Evolutionary conservation across 331 rosid species (phyloP), one percentile per base, ranked within the genome.

Genomic region (Acacia concinna): DNA sequence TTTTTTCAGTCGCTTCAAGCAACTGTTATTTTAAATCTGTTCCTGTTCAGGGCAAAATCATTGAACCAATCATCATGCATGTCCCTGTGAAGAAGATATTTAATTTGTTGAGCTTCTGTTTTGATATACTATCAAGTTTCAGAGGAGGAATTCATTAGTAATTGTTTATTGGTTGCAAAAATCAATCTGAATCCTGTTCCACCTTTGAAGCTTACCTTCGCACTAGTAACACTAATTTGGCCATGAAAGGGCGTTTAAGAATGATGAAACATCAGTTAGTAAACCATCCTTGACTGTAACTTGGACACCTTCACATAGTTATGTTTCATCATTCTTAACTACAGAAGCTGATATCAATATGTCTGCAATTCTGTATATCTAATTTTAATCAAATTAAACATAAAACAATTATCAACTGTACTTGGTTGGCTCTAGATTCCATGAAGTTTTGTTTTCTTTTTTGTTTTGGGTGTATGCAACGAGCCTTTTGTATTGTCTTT

Each of bases 181-280:
- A 73, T 40, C 69, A 25, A 65, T 30, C 62, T 38, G 25, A 68
- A 78, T 18, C 8, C 23, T 77, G 14, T 67, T 67, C 52, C 23
- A 21, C 59, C 25, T 15, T 27, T 65, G 63, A 52, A 6, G 38
- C 76, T 43, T 49, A 52, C 43, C 21, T 56, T 43, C 41, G 7
- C 6, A 63, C 71, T 17, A 40, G 30, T 13, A 54, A 77, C 23
- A 10, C 34, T 77, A 57, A 43, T 31, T 28, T 62, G 34, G 47
- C 23, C n/a, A 10, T 47, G 12, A 38, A 57, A 79, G 40, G 47
- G 32, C 21, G 40, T 57, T 15, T 75, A n/a, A n/a, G n/a, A n/a
- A n/a, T n/a, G n/a, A n/a, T 59, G 67, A 37, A 75, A 43, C 37
- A 35, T 59, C 43, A 25, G 32, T 34, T 69, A 72, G 44, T 63